Evolutionary conservation across 345 rosid genomes (phyloP).

Genomic region (Eucalyptus microcorys): DNA sequence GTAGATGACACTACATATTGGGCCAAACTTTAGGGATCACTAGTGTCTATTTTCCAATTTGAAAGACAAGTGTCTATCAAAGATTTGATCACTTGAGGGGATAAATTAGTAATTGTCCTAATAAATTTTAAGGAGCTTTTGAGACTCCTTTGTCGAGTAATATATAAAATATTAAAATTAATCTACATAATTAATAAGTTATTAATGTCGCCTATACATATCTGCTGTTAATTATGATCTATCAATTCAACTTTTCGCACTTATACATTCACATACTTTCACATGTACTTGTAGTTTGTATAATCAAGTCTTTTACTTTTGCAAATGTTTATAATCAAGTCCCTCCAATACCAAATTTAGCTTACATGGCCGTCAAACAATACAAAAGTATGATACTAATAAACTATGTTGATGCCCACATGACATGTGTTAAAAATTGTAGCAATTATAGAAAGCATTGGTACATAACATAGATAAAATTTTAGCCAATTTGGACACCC

Average conservation of each 20-base stretch:
- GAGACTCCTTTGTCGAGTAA: background rate
- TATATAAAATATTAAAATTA: background rate
- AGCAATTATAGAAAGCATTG: too few species aligned
- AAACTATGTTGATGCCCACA: background rate
- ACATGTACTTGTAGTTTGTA: background rate
- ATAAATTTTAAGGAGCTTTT: background rate
- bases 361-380: accelerated
- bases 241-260: background rate
- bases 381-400: background rate
- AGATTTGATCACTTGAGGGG: background rate
- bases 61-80: conserved; percentile 37
- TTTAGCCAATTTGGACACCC: too few species aligned
- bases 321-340: background rate
- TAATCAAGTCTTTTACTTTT: too few species aligned
- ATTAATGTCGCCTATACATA: background rate
- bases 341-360: background rate
- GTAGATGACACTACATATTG: background rate
- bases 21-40: background rate
- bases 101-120: background rate
- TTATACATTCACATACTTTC: background rate
- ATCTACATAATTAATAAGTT: background rate
- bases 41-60: conserved; percentile 14
- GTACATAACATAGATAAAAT: too few species aligned
- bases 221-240: background rate
- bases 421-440: too few species aligned